Base-by-base conservation (phyloP, 2,329 filamentous ascomycete genomes). In the Lecanoromycetidae sp. region DNA sequence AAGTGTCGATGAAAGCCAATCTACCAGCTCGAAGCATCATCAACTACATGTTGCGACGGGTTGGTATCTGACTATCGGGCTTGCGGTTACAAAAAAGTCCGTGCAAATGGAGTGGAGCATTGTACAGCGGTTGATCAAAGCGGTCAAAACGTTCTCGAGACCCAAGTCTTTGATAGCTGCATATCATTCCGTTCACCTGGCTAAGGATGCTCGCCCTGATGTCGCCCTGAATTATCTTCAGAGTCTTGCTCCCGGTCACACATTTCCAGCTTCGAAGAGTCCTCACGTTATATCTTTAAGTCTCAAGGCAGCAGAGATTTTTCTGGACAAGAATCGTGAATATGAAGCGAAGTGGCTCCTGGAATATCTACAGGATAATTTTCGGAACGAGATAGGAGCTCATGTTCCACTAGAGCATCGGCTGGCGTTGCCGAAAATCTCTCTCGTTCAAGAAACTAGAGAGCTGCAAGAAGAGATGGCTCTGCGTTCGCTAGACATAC, bases 271-370 rank as follows among this genome's bases (percentile, higher is more conserved):
- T 17, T 6, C 13, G 20, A 17, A 12, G 12, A 32, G 35, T 19
- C 6, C 4, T 20, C 9, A 12, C 7, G 32, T 36, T 7, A 30
- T 45, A 3, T 33, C 10, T 9, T n/a, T 52, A n/a, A 39, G 23
- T 7, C 38, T 54, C 15, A 46, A 38, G 13, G 23, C 44, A 20
- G 47, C 44, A 15, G 43, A 48, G 19, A 3, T 50, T 4, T 33
- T 50, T 10, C 27, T 50, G 8, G 5, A 30, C 5, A 13, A 42
- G 15, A 40, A 26, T 26, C 38, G 36, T 20, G 8, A 33, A 27
- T 10, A 8, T 9, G 46, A 52, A 5, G 49, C 46, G 2, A 19
- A 25, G 6, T 42, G 33, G 33, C 22, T 48, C 22, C 46, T 48
- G 46, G 36, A 33, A 4, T 13, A 32, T 6, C n/a, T 48, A n/a